Evolutionary conservation across 192 early-diverging fungal species (phyloP).

Genomic region (Neocallimastix lanati): DNA sequence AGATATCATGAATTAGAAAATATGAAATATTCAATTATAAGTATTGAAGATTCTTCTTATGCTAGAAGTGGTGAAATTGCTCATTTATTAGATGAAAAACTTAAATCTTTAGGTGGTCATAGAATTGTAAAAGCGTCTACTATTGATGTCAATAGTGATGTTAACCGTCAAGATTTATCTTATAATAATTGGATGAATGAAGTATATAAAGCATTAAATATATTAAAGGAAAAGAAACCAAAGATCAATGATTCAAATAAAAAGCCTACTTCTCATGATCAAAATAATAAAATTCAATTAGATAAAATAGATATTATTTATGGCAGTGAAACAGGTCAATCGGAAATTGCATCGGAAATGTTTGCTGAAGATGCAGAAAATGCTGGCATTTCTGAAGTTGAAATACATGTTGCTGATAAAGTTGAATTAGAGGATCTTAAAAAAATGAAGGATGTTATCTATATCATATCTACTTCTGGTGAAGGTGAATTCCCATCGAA

Average conservation of each 20-base stretch:
- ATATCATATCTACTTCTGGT: slow-evolving; percentile 72
- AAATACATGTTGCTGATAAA: slow-evolving; percentile 64
- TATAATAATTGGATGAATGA: background rate
- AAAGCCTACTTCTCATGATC: background rate
- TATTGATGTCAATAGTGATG: background rate
- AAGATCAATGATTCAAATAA: background rate
- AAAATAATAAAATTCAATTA: background rate
- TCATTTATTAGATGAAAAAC: background rate
- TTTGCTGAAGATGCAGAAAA: slow-evolving; percentile 63
- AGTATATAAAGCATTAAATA: background rate
- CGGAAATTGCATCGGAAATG: slow-evolving; percentile 62
- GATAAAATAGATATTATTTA: slow-evolving; percentile 38
- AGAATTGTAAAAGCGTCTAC: background rate
- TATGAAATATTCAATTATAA: background rate
- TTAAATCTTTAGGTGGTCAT: background rate
- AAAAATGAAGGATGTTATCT: slow-evolving; percentile 56
- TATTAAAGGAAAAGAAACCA: background rate
- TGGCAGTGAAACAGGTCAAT: slow-evolving; percentile 83
- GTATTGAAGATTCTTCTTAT: background rate
- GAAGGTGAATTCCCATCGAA: slow-evolving; percentile 94
- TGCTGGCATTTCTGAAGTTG: slow-evolving; percentile 50
- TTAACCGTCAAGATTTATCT: background rate
- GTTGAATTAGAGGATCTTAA: slow-evolving; percentile 56
- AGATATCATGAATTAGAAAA: background rate
- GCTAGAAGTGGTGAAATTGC: background rate